Base-by-base conservation (phyloP, 345 rosid genomes). In the Citrus inodora region DNA sequence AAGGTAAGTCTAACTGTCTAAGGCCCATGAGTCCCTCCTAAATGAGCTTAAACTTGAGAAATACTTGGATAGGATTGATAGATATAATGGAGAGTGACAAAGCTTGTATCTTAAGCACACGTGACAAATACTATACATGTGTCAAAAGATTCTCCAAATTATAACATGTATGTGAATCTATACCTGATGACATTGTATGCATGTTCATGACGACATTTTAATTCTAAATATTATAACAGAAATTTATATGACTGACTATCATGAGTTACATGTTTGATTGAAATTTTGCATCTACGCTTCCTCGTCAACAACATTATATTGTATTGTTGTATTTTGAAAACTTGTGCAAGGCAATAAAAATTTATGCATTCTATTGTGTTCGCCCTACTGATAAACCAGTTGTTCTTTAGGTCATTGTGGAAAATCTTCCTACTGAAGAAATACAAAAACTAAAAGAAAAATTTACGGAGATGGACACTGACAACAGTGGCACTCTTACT, bases 401-500 rank as follows among this genome's bases (percentile, higher is more conserved):
- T 10, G 38, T 10, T 60, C 33, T 38, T 65, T 16, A 17, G 99
- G 96, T 95, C 69, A 93, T 95, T 40, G 51, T 46, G 51, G 51
- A 46, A 46, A 46, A 46, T 46, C 16, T 46, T 11, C 51, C 51
- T 3, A 3, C 51, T 1, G 16, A 46, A 46, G 51, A 11, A 46
- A 46, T 11, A 46, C 51, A 11, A 3, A 11, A 46, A 4, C 51
- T 46, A 3, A 46, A 46, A 0, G 16, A 46, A 46, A 46, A 46
- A 11, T 46, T 46, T 46, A 46, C 51, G 11, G 51, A 46, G 51
- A 46, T 3, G 16, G 51, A 46, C 16, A 11, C 51, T 46, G 51
- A 46, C 51, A 46, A 11, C 14, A 46, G 51, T 46, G 51, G 16
- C 16, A 46, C 16, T 3, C 51, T 46, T 46, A 46, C 16, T 11